phyloP scores from a whole-genome alignment of 108 stramenopile genomes.

The Licmophora abbreviata region DNA sequence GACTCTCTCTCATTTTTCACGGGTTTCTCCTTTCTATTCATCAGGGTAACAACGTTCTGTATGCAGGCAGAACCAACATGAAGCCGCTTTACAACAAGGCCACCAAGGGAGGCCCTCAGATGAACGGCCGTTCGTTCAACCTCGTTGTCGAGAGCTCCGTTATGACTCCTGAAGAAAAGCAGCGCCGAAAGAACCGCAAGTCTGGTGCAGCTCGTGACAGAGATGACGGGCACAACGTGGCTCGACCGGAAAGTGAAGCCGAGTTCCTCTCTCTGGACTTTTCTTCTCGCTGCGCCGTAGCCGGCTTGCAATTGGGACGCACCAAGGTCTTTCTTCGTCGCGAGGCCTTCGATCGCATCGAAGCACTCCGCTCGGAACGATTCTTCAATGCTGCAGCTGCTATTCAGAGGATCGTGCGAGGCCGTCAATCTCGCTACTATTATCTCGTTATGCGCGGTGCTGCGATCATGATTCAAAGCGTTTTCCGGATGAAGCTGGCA shows the following conservation, averaged over 20 bases:
- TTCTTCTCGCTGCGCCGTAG: slow-evolving; percentile 68
- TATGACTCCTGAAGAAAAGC: slow-evolving; percentile 52
- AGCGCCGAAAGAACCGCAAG: background rate
- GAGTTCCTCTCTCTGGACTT: slow-evolving; percentile 73
- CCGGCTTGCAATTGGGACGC: slow-evolving; percentile 81
- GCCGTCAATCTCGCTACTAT: slow-evolving; percentile 37
- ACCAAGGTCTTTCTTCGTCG: slow-evolving; percentile 88
- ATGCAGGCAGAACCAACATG: no score
- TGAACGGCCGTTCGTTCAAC: slow-evolving; percentile 24
- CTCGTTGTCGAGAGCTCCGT: slow-evolving; percentile 64
- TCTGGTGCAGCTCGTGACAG: slow-evolving; percentile 14
- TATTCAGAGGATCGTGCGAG: slow-evolving; percentile 69
- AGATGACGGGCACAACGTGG: slow-evolving; percentile 30
- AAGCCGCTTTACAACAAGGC: background rate
- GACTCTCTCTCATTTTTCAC: no score
- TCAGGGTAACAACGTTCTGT: no score
- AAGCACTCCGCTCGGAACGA: slow-evolving; percentile 56
- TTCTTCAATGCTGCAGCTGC: slow-evolving; percentile 49
- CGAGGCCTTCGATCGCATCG: slow-evolving; percentile 83
- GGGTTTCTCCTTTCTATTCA: no score
- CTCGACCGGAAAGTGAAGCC: slow-evolving; percentile 44
- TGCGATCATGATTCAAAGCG: slow-evolving; percentile 66
- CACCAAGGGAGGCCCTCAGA: background rate
- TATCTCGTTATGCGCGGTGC: slow-evolving; percentile 38
- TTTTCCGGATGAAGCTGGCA: slow-evolving; percentile 47